Evolutionary conservation across 345 rosid species (phyloP), one percentile per base, ranked within the genome.

Genomic region (Eucalyptus albens): DNA sequence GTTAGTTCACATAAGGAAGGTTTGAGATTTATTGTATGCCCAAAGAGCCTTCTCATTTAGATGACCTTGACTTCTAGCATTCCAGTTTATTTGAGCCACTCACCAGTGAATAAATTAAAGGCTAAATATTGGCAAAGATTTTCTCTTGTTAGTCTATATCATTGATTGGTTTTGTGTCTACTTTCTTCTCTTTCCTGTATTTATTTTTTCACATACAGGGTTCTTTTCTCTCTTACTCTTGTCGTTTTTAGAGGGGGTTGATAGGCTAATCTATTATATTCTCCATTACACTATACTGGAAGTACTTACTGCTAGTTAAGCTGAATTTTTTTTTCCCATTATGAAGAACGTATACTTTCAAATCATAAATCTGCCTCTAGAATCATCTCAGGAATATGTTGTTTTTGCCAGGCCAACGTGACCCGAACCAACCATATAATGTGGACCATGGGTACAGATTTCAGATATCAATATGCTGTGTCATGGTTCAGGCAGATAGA

Each of bases 401-500:
- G 31, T 56, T 87, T 19, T 86, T 72, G 40, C 77, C 90, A 97
- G 99, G 97, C 96, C 88, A 97, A 96, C 56, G 99, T 97, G 82
- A 97, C 99, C 86, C 93, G 97, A 92, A 95, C 97, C 92, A 96
- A 95, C 92, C 99, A 97, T 92, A 92, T 96, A 88, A 97, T 97
- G 99, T 97, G 99, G 99, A 45, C 91, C 86, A 97, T 96, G 99
- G 99, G 99, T 90, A 96, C 99, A 50, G 99, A 97, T 92, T 97
- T 97, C 89, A 96, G 98, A 80, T 97, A 97, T 92, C 99, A 96
- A 89, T 97, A 96, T 91, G 99, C 99, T 87, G 91, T 93, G 91
- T 96, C 99, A 85, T 97, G 99, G 99, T 97, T 95, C 91, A 94
- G 97, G 93, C 99, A 97, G 93, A 97, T 96, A 93, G 99, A 97